These are phyloP conservation scores for Mycena citricolor DNA, from an alignment of 1,284 basidiomycete genomes.

Conservation along the genomic window DNA sequence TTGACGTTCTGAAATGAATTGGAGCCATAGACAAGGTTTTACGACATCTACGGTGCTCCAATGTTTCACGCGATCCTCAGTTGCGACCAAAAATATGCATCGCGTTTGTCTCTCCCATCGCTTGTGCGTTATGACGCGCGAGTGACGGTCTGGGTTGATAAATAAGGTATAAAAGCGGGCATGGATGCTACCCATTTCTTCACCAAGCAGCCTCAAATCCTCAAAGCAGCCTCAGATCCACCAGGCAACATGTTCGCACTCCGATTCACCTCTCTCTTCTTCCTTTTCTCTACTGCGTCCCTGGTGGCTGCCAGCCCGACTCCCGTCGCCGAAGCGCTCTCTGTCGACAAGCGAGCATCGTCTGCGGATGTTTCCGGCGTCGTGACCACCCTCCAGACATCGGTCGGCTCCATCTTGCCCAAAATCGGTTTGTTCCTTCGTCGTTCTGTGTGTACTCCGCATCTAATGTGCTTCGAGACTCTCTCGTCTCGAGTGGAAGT, in stretches of 20 bases:
- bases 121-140: no score
- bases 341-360: slow-evolving; percentile 16
- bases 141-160: no score
- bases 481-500: slow-evolving; percentile 23
- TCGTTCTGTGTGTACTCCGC: neutral
- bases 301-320: slow-evolving; percentile 1
- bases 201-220: no score
- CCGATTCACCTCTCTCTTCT: slow-evolving; percentile 22
- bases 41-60: no score
- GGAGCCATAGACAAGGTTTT: no score
- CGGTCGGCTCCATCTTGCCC: slow-evolving; percentile 16
- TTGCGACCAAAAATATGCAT: no score
- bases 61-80: no score
- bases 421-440: slow-evolving; percentile 16
- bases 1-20: no score
- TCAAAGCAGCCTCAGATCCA: no score
- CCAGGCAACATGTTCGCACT: slow-evolving; percentile 23
- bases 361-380: slow-evolving; percentile 20
- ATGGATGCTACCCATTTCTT: no score
- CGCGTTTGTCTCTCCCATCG: no score
- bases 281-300: slow-evolving; percentile 16
- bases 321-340: slow-evolving; percentile 5
- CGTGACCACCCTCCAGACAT: slow-evolving; percentile 18
- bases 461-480: slow-evolving; percentile 17
- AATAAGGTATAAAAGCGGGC: no score